These are phyloP conservation scores for Leccinum imitatum DNA, from an alignment of 768 basidiomycete genomes.

Conservation along the genomic window DNA sequence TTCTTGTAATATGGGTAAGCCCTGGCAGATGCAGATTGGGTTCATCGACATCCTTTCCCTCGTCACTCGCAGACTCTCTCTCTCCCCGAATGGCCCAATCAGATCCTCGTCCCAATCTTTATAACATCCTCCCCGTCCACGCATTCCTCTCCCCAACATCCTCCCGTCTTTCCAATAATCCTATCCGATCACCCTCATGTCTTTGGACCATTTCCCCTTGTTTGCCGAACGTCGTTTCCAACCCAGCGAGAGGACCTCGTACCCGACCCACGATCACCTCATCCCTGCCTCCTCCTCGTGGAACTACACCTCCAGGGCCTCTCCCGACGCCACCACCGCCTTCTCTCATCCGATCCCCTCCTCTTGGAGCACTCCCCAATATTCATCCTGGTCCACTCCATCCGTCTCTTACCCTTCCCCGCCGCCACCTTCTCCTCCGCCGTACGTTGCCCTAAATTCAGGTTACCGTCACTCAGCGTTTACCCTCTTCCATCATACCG, in stretches of 20 bases:
- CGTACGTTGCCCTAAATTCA: slow-evolving; percentile 20
- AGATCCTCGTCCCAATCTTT: slow-evolving; percentile 29
- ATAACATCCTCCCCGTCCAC: slow-evolving; percentile 24
- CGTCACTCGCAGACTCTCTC: background rate
- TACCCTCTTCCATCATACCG: slow-evolving; percentile 19
- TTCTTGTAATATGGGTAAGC: background rate
- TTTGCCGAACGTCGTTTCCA: slow-evolving; percentile 35
- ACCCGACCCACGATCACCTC: slow-evolving; percentile 24
- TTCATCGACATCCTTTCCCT: slow-evolving; percentile 12
- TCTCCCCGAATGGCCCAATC: slow-evolving; percentile 18
- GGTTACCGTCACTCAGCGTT: slow-evolving; percentile 28
- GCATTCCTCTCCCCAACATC: background rate
- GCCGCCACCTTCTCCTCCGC: slow-evolving; percentile 23
- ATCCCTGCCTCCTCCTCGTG: slow-evolving; percentile 24
- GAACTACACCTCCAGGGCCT: slow-evolving; percentile 26
- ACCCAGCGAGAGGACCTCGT: slow-evolving; percentile 24
- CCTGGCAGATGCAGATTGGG: slow-evolving; percentile 20
- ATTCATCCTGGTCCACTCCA: slow-evolving; percentile 14
- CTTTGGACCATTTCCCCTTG: slow-evolving; percentile 34
- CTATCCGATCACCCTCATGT: slow-evolving; percentile 23
- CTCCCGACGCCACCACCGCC: slow-evolving; percentile 14
- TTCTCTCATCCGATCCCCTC: slow-evolving; percentile 18
- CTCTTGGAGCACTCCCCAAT: slow-evolving; percentile 22
- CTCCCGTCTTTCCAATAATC: slow-evolving; percentile 2
- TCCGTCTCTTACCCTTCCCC: slow-evolving; percentile 25